Conservation (phyloP, 2,329 filamentous ascomycete genomes). For the Botrytis elliptica region DNA sequence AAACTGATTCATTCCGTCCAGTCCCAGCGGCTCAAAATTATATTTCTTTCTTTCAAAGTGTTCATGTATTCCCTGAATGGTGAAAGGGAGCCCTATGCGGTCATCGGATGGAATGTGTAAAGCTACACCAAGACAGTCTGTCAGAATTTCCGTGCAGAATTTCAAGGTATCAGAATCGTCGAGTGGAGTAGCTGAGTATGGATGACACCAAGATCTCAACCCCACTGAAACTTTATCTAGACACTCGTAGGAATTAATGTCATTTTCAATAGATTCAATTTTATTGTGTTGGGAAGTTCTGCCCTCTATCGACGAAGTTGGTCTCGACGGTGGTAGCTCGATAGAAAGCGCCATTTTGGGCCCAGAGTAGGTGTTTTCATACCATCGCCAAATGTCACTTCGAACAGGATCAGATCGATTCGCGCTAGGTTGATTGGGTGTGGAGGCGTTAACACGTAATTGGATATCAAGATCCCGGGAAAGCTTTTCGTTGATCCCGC, state of each 20-base stretch:
- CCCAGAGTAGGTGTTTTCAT: neutral
- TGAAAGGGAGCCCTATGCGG: too few species aligned
- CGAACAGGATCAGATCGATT: too few species aligned
- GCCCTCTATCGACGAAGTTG: neutral
- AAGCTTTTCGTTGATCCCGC: neutral
- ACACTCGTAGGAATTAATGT: neutral
- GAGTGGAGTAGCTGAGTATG: neutral
- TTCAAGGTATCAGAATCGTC: neutral
- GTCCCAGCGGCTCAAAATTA: too few species aligned
- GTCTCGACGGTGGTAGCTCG: neutral
- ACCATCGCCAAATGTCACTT: neutral
- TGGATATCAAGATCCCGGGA: neutral
- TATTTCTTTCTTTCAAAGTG: too few species aligned
- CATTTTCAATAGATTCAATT: neutral
- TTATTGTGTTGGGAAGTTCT: neutral
- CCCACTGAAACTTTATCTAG: neutral
- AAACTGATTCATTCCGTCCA: too few species aligned
- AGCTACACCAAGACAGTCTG: too few species aligned
- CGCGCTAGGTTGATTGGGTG: neutral
- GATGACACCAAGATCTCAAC: accelerated
- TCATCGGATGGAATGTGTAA: too few species aligned
- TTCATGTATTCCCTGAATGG: too few species aligned
- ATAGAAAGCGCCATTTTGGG: accelerated
- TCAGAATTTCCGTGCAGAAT: too few species aligned
- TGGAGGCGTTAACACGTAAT: neutral